Base-by-base conservation (phyloP, 2,329 filamentous ascomycete genomes). In the Trichoderma guizhouense region DNA sequence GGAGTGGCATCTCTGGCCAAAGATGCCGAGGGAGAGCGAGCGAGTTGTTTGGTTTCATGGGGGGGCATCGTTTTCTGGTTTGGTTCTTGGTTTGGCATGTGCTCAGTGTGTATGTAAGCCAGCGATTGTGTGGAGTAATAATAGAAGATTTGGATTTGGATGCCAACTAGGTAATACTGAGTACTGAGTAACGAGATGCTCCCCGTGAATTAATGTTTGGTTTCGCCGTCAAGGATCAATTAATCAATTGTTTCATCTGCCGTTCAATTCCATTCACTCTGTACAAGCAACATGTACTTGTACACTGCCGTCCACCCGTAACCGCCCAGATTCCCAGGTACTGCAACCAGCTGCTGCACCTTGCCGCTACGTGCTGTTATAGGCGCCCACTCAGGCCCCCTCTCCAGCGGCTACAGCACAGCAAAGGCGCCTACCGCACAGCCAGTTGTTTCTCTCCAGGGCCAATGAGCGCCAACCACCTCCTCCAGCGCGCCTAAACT, bases 401-500 rank as follows among this genome's bases (percentile, higher is more conserved):
- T 9, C 64, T 15, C 21, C 28, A 43, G 71, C 71, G 71, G 60
- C 53, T 72, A 66, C 51, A 39, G 15, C 32, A 66, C 51, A 30
- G 3, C 32, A 32, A 21, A 21, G 28, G 39, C 28, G 53, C 43
- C 61, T 64, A 61, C n/a, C 28, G 15, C 39, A n/a, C 39, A 21
- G 55, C 55, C 55, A 58, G n/a, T 28, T 34, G 39, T 39, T 62
- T 62, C 66, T 15, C 5, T 36, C 28, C 21, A 62, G 39, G 57
- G 43, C 77, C 77, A 78, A 78, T 76, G 73, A 75, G 57, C 55
- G 64, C 30, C 69, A 47, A 58, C 28, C 64, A 39, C 30, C 28
- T 60, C n/a, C n/a, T 36, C 58, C 73, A 64, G 74, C 77, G 77
- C 77, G 77, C 71, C 76, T 76, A 75, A 69, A 70, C 73, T 77